phyloP scores from a whole-genome alignment of 176 grass and related monocot species.

The Eleusine coracana region DNA sequence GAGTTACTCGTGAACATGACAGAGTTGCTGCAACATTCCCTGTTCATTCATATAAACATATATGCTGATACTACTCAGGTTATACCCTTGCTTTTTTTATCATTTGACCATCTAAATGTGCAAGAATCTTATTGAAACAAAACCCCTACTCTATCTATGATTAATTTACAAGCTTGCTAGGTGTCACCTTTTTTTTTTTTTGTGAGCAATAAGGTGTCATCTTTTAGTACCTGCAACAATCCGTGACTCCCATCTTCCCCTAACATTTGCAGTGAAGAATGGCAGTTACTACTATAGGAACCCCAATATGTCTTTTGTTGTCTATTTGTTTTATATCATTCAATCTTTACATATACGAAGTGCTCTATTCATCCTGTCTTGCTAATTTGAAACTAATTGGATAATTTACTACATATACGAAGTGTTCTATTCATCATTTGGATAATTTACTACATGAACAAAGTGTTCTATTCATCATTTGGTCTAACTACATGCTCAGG shows the following conservation, averaged over 20 bases:
- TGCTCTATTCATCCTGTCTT: neutral
- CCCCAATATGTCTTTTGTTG: neutral
- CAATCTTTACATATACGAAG: neutral
- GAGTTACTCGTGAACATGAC: conserved; percentile 8
- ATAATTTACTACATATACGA: conserved; percentile 4
- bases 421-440: neutral
- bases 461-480: conserved; percentile 38
- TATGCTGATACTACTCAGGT: neutral
- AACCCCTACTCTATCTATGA: neutral
- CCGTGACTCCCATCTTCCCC: neutral
- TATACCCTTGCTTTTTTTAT: neutral
- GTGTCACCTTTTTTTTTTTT: neutral
- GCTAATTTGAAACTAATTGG: neutral
- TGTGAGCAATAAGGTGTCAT: neutral
- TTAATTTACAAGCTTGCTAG: neutral
- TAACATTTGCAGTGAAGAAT: conserved; percentile 20
- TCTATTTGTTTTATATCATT: conserved; percentile 1
- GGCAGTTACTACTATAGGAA: neutral
- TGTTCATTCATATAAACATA: conserved; percentile 14
- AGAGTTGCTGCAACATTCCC: neutral
- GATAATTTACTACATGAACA: conserved; percentile 8
- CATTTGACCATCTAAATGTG: neutral
- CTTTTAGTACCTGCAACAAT: conserved; percentile 4
- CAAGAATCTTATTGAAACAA: neutral
- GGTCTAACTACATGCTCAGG: conserved; percentile 58